Base-by-base conservation (phyloP, 73 alveolate species). In the Paramecium bursaria region DNA sequence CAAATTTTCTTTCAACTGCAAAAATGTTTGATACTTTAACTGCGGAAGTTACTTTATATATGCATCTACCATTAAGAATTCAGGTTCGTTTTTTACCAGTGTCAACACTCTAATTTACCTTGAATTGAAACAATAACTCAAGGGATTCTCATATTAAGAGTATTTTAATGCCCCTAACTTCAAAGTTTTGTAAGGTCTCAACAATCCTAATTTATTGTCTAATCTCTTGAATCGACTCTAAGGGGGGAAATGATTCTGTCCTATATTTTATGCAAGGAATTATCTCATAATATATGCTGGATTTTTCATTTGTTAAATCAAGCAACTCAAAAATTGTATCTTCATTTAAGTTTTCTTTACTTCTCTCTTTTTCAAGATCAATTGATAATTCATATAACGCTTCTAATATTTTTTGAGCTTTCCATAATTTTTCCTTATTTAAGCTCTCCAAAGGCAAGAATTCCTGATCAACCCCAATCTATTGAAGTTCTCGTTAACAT, bases 111-210 rank as follows among this genome's bases (percentile, higher is more conserved):
- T 53, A 1, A 96, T 76, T 67, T 94, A 90, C 10, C 95, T 85
- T 0, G 97, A 91, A 53, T 91, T 54, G 82, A 86, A 91, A 30
- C 94, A 76, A 85, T 97, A 97, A 86, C 94, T 98, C 48, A 94
- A 86, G 35, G 99, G 99, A 88, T 94, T 92, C 75, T 75, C 86
- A 22, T 82, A 75, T 30, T 85, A 15, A 61, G 67, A 35, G 33
- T 76, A 88, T 55, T 90, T n/a, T n/a, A n/a, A n/a, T 7, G 99
- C 98, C 27, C 95, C 99, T 97, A 50, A 46, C 90, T 89, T 97
- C 99, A 44, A 97, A 86, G 74, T 97, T 87, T 23, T 92, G 79
- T 26, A 97, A 90, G 51, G 87, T 75, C 29, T 92, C 99, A 44
- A 97, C 73, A 42, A 87, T 86, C 44, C 91, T 94, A 44, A 86